These are phyloP conservation scores for Lotus japonicus DNA, from an alignment of 306 rosid species.

Conservation along the genomic window DNA sequence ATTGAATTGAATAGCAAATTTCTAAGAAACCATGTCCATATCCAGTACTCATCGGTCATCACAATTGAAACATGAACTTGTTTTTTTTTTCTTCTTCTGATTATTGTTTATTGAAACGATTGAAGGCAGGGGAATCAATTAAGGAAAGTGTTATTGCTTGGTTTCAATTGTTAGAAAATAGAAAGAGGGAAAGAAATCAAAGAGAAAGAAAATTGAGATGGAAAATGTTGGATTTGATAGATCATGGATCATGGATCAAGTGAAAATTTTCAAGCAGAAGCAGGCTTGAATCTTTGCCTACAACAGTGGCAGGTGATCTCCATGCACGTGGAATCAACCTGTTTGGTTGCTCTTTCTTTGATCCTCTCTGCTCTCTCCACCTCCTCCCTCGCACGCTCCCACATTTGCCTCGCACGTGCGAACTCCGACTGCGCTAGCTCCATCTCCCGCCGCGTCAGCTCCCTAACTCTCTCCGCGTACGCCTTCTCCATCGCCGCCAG, in stretches of 20 bases:
- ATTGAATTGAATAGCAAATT: neutral
- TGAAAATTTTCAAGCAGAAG: neutral
- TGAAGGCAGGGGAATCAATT: neutral
- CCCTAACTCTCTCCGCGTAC: conserved; percentile 85
- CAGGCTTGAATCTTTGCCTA: conserved; percentile 79
- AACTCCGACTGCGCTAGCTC: conserved; percentile 94
- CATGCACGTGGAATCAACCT: conserved; percentile 73
- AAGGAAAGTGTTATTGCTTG: neutral
- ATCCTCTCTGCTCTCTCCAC: conserved; percentile 76
- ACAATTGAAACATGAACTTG: neutral
- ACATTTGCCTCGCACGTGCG: conserved; percentile 76
- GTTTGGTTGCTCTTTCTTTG: conserved; percentile 64
- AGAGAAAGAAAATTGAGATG: too few species aligned
- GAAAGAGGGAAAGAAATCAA: neutral
- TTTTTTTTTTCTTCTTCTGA: neutral
- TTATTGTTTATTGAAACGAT: neutral
- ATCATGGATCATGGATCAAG: too few species aligned
- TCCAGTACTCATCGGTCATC: neutral
- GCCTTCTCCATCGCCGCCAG: conserved; percentile 92
- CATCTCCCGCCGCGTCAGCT: conserved; percentile 82
- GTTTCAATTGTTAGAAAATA: conserved; percentile 8
- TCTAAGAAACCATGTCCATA: neutral
- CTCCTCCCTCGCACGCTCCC: conserved; percentile 93
- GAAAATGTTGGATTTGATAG: too few species aligned
- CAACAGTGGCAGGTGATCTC: conserved; percentile 98